phyloP scores from a whole-genome alignment of 2,329 filamentous ascomycete genomes.

The Juglanconis oblonga region DNA sequence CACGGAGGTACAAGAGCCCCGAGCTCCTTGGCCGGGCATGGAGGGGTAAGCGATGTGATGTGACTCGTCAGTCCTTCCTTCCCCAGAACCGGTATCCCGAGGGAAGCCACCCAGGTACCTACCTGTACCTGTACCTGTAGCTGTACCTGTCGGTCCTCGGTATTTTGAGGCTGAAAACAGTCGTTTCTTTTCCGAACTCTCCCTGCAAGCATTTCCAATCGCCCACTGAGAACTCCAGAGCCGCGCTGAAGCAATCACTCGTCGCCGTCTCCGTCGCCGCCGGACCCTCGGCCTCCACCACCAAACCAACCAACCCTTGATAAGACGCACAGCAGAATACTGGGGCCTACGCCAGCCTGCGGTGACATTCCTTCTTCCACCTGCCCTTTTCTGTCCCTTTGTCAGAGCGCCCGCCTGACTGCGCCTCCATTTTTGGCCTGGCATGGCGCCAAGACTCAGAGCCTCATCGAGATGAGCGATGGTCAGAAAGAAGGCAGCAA shows the following conservation, averaged over 20 bases:
- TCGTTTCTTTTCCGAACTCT: too few species aligned
- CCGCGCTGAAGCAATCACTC: background rate
- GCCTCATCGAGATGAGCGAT: background rate
- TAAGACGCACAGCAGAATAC: background rate
- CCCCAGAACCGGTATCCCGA: background rate
- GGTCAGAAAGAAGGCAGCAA: background rate
- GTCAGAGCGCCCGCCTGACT: background rate
- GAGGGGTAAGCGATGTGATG: background rate
- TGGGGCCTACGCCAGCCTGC: too few species aligned
- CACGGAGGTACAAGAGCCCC: background rate
- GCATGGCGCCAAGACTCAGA: background rate
- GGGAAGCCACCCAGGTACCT: too few species aligned
- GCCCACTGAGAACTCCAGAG: too few species aligned
- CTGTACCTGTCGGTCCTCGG: too few species aligned
- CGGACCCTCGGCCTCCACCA: background rate
- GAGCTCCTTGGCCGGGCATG: background rate
- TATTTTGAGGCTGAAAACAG: too few species aligned
- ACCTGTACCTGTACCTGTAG: too few species aligned
- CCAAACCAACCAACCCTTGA: background rate
- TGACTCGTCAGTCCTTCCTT: background rate
- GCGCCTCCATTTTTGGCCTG: background rate
- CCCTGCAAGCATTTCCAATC: too few species aligned
- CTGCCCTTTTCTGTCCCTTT: background rate
- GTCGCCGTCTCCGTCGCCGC: background rate
- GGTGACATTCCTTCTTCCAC: background rate